A percentile compares a stretch with the other conserved stretches of the same genome.
These are phyloP conservation scores for Cinnamomum micranthum DNA, from an alignment of 164 flowering plant species.

Conservation along the genomic window DNA sequence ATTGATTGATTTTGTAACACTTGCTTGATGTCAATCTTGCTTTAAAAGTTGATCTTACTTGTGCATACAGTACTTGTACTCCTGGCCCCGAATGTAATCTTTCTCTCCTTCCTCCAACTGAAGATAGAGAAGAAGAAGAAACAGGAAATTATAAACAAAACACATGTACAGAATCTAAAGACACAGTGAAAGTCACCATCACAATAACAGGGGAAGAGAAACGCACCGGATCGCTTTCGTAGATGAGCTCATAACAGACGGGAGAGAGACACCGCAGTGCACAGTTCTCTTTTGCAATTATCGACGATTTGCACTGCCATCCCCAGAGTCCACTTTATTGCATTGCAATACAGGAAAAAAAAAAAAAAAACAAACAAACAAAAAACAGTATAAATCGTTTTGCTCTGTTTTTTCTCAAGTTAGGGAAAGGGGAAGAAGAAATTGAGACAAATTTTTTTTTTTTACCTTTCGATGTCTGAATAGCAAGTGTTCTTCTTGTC, in stretches of 20 bases:
- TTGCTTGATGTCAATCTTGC: too few species aligned
- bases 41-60: slow-evolving; percentile 36
- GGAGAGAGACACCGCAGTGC: slow-evolving; percentile 83
- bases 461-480: slow-evolving; percentile 64
- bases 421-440: not conserved
- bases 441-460: not conserved
- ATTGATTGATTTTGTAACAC: too few species aligned
- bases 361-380: too few species aligned
- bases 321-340: slow-evolving; percentile 78
- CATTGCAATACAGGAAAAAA: not conserved
- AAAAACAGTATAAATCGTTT: not conserved
- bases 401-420: not conserved
- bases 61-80: slow-evolving; percentile 84
- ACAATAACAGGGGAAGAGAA: not conserved
- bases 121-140: not conserved
- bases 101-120: slow-evolving; percentile 98
- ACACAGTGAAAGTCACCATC: not conserved
- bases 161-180: not conserved
- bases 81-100: slow-evolving; percentile 70
- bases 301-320: slow-evolving; percentile 65
- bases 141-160: not conserved
- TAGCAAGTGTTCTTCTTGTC: slow-evolving; percentile 58
- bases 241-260: slow-evolving; percentile 59
- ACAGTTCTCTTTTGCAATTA: slow-evolving; percentile 82
- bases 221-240: slow-evolving; percentile 80